Evolutionary conservation across 768 basidiomycete species (phyloP).

Genomic region (Tricholomella constricta): DNA sequence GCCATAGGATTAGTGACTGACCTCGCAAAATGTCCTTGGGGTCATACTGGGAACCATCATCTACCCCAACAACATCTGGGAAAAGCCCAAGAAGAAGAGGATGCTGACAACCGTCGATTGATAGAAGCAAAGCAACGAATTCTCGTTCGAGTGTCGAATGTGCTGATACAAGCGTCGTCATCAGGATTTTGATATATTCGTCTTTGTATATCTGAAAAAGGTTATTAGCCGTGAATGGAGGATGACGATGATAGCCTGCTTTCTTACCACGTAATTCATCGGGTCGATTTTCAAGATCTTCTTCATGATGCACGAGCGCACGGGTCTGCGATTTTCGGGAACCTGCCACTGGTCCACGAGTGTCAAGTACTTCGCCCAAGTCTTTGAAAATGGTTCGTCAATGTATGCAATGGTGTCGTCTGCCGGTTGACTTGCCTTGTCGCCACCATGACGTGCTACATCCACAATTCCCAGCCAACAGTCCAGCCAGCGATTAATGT

Average conservation of each 20-base stretch:
- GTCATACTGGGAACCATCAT: constrained; percentile 14
- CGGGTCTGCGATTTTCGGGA: constrained; percentile 50
- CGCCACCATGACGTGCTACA: constrained; percentile 46
- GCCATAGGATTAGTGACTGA: constrained; percentile 1
- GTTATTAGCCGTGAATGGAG: not conserved
- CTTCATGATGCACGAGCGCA: constrained; percentile 65
- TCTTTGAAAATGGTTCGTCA: constrained; percentile 33
- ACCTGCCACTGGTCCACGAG: constrained; percentile 50
- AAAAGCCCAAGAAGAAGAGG: constrained; percentile 8
- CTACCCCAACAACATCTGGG: not conserved
- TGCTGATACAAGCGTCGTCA: constrained; percentile 51
- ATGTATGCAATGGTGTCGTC: not conserved
- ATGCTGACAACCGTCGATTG: constrained; percentile 38
- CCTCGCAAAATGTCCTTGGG: constrained; percentile 14
- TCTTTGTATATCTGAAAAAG: constrained; percentile 44
- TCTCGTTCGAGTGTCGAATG: constrained; percentile 57
- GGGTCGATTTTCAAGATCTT: constrained; percentile 61
- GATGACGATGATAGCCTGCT: constrained; percentile 3
- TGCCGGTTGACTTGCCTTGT: constrained; percentile 24
- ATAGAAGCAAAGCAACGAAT: constrained; percentile 57
- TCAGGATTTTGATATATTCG: constrained; percentile 53
- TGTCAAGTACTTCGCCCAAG: constrained; percentile 62
- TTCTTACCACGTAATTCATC: constrained; percentile 55
- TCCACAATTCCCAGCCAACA: constrained; percentile 76
- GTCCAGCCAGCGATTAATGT: constrained; percentile 61